These are phyloP conservation scores for Neurospora tetrasperma DNA, from an alignment of 495 filamentous ascomycete genomes.

Conservation along the genomic window DNA sequence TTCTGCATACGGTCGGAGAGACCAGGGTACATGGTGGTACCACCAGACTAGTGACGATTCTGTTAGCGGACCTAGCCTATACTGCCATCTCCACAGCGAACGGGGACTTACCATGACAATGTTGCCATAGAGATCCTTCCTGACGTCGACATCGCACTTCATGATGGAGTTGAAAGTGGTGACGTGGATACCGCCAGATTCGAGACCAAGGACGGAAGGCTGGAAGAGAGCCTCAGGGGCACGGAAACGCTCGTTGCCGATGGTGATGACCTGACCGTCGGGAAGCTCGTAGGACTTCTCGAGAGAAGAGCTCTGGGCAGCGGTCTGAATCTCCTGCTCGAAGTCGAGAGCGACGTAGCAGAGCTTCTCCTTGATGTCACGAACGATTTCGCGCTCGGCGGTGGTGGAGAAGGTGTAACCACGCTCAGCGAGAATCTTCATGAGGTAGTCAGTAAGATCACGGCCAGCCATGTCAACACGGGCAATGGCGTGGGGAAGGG, in stretches of 20 bases:
- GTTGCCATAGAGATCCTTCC: conserved; percentile 99
- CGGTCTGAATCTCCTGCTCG: conserved; percentile 99
- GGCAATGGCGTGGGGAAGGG: conserved; percentile 96
- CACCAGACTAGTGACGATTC: conserved; percentile 62
- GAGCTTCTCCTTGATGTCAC: conserved; percentile 99
- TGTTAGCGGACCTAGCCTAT: conserved; percentile 13
- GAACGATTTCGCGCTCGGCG: conserved; percentile 99
- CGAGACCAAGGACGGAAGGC: conserved; percentile 94
- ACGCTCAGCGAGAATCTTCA: conserved; percentile 99
- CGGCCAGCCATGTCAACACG: conserved; percentile 99
- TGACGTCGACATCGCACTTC: conserved; percentile 99
- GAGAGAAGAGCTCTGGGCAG: conserved; percentile 87
- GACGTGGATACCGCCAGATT: conserved; percentile 97
- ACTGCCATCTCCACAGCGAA: not conserved
- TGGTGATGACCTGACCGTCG: conserved; percentile 99
- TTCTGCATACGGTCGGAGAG: conserved; percentile 99
- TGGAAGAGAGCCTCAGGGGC: conserved; percentile 99
- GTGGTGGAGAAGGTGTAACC: conserved; percentile 99
- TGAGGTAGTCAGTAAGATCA: conserved; percentile 99
- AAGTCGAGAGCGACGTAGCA: conserved; percentile 99
- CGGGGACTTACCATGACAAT: conserved; percentile 85
- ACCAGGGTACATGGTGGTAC: conserved; percentile 99
- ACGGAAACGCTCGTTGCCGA: conserved; percentile 99
- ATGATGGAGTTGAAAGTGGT: conserved; percentile 99
- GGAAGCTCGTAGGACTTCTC: conserved; percentile 99